Base-by-base conservation (phyloP, 2,329 filamentous ascomycete species). In the Fusarium irregulare region DNA sequence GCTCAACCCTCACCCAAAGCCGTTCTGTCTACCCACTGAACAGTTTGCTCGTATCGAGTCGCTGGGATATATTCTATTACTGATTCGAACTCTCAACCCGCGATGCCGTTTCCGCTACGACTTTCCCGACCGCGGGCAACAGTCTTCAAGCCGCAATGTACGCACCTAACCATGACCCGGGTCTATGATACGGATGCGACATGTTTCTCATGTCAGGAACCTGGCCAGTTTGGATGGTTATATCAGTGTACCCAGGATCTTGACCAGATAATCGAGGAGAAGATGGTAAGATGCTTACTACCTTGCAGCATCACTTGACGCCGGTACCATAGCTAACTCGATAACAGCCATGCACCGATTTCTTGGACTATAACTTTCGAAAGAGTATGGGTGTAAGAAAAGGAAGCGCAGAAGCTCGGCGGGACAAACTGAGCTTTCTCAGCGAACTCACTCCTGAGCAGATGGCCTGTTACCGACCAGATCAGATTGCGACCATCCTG, bases 191-290 rank as follows among this genome's bases (percentile, higher is more conserved):
- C 79, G 21, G 76, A 83, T 28, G 77, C 83, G 48, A 75, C 77
- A 20, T 96, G 93, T 79, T 79, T 84, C 10, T 75, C 83, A 25
- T 96, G 93, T 73, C 80, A 81, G 41, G 80, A 80, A 42, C 78
- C 78, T 2, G 87, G 90, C 1, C 79, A 83, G 18, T 83, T 90
- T 56, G 91, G 92, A 27, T 96, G 91, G 87, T 80, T 96, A 23
- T 96, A 93, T 78, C 83, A 86, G 63, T 96, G 93, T 78, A 87
- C 85, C 14, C 88, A 92, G 76, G 92, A 94, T 72, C 81, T 81
- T 13, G 83, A 87, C 30, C 79, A 82, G 50, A 71, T 80, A 48
- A 76, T 79, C 25, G 80, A 80, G 56, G 71, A 76, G 42, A 69
- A 73, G 9, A 64, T 74, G 37, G 72, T 65, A 16, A 66, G 73